Conservation (phyloP, 345 rosid species). For the Reutealis trisperma region DNA sequence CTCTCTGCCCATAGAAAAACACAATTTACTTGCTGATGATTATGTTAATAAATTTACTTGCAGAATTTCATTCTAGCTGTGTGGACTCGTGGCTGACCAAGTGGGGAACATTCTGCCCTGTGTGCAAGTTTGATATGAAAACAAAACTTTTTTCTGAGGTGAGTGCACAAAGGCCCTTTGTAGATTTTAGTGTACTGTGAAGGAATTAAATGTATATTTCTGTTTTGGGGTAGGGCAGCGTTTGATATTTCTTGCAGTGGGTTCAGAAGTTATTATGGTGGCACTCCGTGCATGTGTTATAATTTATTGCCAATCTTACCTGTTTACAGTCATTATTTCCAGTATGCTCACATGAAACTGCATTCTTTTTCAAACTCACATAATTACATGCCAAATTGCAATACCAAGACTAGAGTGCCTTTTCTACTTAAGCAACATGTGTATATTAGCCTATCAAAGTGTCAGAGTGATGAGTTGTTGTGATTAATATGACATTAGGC, state of each 20-base stretch:
- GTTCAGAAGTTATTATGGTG: not conserved
- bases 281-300: not conserved
- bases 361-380: not conserved
- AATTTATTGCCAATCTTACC: not conserved
- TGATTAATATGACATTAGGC: not conserved
- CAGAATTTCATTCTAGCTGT: slow-evolving; percentile 71
- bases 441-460: not conserved
- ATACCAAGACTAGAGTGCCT: not conserved
- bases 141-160: slow-evolving; percentile 46
- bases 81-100: slow-evolving; percentile 77
- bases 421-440: not conserved
- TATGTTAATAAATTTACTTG: slow-evolving; percentile 15
- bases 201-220: no score
- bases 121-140: slow-evolving; percentile 76
- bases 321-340: not conserved
- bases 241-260: not conserved
- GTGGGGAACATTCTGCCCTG: slow-evolving; percentile 76
- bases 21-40: not conserved
- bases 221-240: no score
- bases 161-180: slow-evolving; percentile 7
- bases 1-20: not conserved
- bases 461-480: not conserved
- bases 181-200: slow-evolving; percentile 1
- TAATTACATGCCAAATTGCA: not conserved
- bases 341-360: no score